A percentile compares a stretch with the other conserved stretches of the same genome.
Conservation (phyloP, 768 basidiomycete genomes). For the Tulasnella sp. region DNA sequence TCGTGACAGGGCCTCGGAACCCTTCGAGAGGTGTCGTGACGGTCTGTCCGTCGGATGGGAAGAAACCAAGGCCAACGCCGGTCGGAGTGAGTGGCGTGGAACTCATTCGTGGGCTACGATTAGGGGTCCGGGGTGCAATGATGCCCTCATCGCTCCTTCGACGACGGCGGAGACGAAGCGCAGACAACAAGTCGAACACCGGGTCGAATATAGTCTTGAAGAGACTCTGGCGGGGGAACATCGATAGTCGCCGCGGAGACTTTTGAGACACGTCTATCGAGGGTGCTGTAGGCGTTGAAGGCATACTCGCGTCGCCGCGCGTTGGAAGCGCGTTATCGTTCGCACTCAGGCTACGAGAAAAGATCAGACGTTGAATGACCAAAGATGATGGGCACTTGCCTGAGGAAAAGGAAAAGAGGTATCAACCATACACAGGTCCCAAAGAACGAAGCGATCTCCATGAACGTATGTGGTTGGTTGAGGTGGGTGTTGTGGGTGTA, state of each 20-base stretch:
- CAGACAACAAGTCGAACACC: constrained; percentile 21
- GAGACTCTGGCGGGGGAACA: constrained; percentile 20
- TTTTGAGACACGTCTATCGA: not conserved
- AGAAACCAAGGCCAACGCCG: constrained; percentile 6
- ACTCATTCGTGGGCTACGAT: constrained; percentile 24
- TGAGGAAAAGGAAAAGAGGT: constrained; percentile 89
- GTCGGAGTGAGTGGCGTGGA: constrained; percentile 3
- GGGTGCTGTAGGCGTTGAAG: constrained; percentile 8
- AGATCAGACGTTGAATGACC: not conserved
- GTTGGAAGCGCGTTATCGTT: constrained; percentile 91
- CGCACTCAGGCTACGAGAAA: constrained; percentile 53
- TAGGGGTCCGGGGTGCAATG: constrained; percentile 38
- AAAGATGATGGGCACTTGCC: not conserved
- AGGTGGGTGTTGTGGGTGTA: not conserved
- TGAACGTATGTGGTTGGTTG: constrained; percentile 16
- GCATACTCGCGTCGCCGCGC: constrained; percentile 1
- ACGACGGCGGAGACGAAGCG: constrained; percentile 36
- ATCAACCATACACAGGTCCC: constrained; percentile 38
- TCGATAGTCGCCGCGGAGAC: not conserved
- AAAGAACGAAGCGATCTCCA: constrained; percentile 39
- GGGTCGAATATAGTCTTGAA: constrained; percentile 25
- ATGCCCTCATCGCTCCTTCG: constrained; percentile 50
- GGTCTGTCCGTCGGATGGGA: constrained; percentile 1
- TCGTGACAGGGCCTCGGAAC: not conserved
- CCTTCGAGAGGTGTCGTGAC: not conserved